Base-by-base conservation (phyloP, 768 basidiomycete species). In the Lactifluus volemus region DNA sequence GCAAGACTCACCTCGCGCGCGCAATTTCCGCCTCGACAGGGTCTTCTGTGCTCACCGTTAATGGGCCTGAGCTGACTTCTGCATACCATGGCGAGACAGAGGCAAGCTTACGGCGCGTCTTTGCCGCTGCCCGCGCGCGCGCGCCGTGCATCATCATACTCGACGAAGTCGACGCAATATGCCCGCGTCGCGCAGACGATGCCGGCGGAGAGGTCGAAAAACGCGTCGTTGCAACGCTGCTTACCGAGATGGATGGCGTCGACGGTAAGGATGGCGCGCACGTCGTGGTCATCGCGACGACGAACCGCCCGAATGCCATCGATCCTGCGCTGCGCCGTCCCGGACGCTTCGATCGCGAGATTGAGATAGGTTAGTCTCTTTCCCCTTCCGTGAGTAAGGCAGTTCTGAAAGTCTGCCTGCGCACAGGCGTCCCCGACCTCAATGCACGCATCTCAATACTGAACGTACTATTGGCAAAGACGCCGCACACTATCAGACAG, bases 31-130 rank as follows among this genome's bases (percentile, higher is more conserved):
- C 85, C 0, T 92, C 94, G 5, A 90, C 89, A 1, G 82, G 81
- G 34, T 89, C 93, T 7, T 84, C 86, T 30, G 89, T 97, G n/a
- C 81, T 99, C 64, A 84, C 92, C 53, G 86, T 98, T 71, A 96
- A 96, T 67, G 97, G 97, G 0, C 94, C 97, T 12, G 94, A 98
- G 70, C 81, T 98, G 21, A 92, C 90, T 1, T 93, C 92, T 19
- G 92, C 94, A 1, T 98, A 92, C 69, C 97, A 98, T 69, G 97
- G 97, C 47, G 97, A 99, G 76, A 97, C 94, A 1, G 97, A 99
- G 70, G 84, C 89, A 0, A 84, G 86, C 63, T 77, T 99, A 39
- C 85, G 97, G 19, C 89, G 89, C 29, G 87, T 98, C 4, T 99
- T 98, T 71, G 81, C 79, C 45, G 86, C 92, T 66, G 97, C 97